Evolutionary conservation across 495 filamentous ascomycete species (phyloP).

Genomic region (Diplogelasinospora grovesii): DNA sequence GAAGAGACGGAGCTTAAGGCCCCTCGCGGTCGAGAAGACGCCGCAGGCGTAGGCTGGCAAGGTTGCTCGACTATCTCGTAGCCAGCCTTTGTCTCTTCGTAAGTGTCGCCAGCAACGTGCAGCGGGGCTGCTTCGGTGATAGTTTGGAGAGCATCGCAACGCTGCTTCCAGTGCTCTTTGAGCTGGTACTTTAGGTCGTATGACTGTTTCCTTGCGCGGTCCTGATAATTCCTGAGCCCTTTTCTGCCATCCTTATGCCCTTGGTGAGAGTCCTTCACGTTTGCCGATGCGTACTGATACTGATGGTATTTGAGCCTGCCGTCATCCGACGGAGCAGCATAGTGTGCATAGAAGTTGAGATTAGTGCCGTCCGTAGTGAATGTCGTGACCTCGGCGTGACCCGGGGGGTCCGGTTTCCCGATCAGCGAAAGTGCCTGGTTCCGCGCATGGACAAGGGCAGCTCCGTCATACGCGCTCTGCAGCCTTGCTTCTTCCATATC

Average conservation of each 20-base stretch:
- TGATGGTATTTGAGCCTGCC: slow-evolving; percentile 28
- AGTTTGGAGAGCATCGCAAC: slow-evolving; percentile 5
- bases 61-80: slow-evolving; percentile 16
- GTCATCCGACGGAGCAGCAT: slow-evolving; percentile 19
- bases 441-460: slow-evolving; percentile 25
- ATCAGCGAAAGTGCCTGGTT: slow-evolving; percentile 22
- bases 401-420: slow-evolving; percentile 19
- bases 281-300: slow-evolving; percentile 17
- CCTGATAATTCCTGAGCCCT: slow-evolving; percentile 20
- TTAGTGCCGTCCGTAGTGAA: slow-evolving; percentile 29
- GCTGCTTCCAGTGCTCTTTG: slow-evolving; percentile 10
- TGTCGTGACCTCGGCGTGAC: slow-evolving; percentile 24
- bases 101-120: slow-evolving; percentile 17
- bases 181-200: slow-evolving; percentile 20
- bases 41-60: slow-evolving; percentile 12
- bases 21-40: slow-evolving; percentile 8
- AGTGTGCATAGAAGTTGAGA: slow-evolving; percentile 29
- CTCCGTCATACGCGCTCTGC: slow-evolving; percentile 23
- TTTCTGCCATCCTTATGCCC: slow-evolving; percentile 16
- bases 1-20: too few species aligned
- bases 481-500: slow-evolving; percentile 20
- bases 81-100: slow-evolving; percentile 18
- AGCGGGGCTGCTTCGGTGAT: slow-evolving; percentile 14
- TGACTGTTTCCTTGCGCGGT: slow-evolving; percentile 20
- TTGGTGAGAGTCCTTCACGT: slow-evolving; percentile 13